phyloP scores from a whole-genome alignment of 179 eudicot genomes.

The Carnegiea gigantea region DNA sequence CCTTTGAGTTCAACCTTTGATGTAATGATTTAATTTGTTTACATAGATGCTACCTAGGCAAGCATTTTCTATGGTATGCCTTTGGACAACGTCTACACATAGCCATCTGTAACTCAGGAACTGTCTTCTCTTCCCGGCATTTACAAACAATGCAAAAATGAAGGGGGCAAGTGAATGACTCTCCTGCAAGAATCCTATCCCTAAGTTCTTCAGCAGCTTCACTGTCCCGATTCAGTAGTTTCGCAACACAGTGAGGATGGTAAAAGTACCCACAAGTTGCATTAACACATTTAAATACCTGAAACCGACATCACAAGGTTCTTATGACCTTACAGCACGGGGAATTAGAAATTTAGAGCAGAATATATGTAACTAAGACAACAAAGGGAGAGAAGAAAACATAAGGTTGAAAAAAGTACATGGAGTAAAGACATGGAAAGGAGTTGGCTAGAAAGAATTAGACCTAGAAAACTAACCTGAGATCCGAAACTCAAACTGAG shows the following conservation, averaged over 20 bases:
- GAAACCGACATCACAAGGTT: background rate
- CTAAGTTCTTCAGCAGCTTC: slow-evolving; percentile 41
- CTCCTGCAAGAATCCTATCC: slow-evolving; percentile 61
- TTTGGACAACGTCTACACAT: slow-evolving; percentile 86
- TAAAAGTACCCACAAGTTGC: slow-evolving; percentile 82
- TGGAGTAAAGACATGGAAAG: too few relatives aligned
- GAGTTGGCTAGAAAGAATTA: too few relatives aligned
- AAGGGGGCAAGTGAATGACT: slow-evolving; percentile 69
- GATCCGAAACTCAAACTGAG: too few relatives aligned
- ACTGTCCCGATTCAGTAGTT: slow-evolving; percentile 42
- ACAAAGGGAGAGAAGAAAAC: background rate
- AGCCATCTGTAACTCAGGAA: slow-evolving; percentile 61
- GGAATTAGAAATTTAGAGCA: background rate
- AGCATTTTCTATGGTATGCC: slow-evolving; percentile 74
- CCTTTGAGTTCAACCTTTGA: background rate
- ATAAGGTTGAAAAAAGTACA: too few relatives aligned
- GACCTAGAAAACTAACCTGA: too few relatives aligned
- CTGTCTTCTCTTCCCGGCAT: slow-evolving; percentile 44
- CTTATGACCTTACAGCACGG: background rate
- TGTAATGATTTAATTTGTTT: background rate
- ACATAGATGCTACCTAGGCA: slow-evolving; percentile 54
- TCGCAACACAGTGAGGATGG: slow-evolving; percentile 80
- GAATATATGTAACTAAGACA: background rate
- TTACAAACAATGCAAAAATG: slow-evolving; percentile 66
- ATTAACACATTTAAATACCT: slow-evolving; percentile 79